Evolutionary conservation across 2,329 filamentous ascomycete species (phyloP).

Genomic region (Pseudogymnoascus sp.): DNA sequence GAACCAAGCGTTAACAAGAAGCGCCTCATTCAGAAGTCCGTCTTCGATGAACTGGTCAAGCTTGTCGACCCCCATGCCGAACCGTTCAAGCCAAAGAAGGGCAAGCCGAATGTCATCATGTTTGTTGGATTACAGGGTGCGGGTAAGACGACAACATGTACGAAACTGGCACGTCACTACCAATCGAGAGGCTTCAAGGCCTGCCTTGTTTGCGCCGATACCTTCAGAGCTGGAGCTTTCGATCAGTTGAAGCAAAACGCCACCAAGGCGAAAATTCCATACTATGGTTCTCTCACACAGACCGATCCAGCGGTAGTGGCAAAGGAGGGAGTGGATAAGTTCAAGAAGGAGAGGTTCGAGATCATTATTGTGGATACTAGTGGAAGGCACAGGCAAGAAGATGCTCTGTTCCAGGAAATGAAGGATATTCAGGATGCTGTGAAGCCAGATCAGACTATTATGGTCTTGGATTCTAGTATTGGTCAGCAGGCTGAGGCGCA

Average conservation of each 20-base stretch:
- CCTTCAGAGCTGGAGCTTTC: slow-evolving; percentile 95
- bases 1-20: slow-evolving; percentile 95
- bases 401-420: slow-evolving; percentile 96
- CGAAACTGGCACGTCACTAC: slow-evolving; percentile 92
- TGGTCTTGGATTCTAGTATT: slow-evolving; percentile 94
- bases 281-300: slow-evolving; percentile 94
- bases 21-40: slow-evolving; percentile 92
- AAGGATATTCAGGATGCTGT: slow-evolving; percentile 89
- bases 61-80: slow-evolving; percentile 94
- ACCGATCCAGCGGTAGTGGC: slow-evolving; percentile 92
- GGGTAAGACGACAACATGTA: slow-evolving; percentile 97
- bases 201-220: slow-evolving; percentile 93
- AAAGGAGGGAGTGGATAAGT: slow-evolving; percentile 93
- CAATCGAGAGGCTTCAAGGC: slow-evolving; percentile 87
- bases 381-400: slow-evolving; percentile 88
- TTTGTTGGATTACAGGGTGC: slow-evolving; percentile 97
- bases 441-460: slow-evolving; percentile 90
- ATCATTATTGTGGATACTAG: slow-evolving; percentile 98
- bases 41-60: slow-evolving; percentile 93
- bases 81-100: slow-evolving; percentile 94
- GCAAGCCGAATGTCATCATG: slow-evolving; percentile 96
- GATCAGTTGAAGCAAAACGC: slow-evolving; percentile 99
- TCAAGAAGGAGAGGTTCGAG: slow-evolving; percentile 97
- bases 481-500: slow-evolving; percentile 94
- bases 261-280: slow-evolving; percentile 97